Evolutionary conservation across 441 rosid genomes (phyloP).

Genomic region (Manihot esculenta): DNA sequence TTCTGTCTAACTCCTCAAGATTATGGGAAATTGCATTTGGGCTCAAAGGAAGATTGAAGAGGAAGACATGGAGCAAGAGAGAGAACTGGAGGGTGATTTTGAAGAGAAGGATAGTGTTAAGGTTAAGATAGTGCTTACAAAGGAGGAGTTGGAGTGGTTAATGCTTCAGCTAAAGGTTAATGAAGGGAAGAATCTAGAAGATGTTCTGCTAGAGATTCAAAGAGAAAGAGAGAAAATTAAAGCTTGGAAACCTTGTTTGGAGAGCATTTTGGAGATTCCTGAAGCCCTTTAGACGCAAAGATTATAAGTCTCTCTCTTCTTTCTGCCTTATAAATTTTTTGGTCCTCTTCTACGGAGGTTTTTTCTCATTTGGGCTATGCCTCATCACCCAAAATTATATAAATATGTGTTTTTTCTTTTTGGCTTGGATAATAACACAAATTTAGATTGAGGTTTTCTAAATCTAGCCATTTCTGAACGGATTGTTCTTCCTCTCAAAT

Average conservation of each 20-base stretch:
- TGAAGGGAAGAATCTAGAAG: constrained; percentile 40
- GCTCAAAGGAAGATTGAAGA: constrained; percentile 28
- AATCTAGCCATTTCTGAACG: too few relatives aligned
- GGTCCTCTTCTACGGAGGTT: neutral
- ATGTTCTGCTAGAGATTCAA: constrained; percentile 55
- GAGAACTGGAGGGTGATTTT: constrained; percentile 6
- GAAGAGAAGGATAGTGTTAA: constrained; percentile 35
- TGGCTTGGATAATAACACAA: neutral
- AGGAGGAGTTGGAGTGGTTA: constrained; percentile 69
- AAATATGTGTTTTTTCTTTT: neutral
- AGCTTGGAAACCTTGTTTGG: constrained; percentile 76
- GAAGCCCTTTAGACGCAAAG: constrained; percentile 45
- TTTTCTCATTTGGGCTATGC: constrained; percentile 8
- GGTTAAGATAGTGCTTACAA: constrained; percentile 74
- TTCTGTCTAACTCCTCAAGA: neutral
- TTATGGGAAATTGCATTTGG: constrained; percentile 75
- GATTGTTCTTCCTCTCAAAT: too few relatives aligned
- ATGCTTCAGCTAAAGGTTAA: constrained; percentile 45
- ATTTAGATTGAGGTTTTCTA: too few relatives aligned
- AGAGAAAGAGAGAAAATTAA: constrained; percentile 37
- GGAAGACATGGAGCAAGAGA: constrained; percentile 13
- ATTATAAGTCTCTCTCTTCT: neutral
- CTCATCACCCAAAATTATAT: neutral
- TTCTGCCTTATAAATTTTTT: neutral
- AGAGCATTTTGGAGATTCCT: constrained; percentile 58